Evolutionary conservation across 495 filamentous ascomycete species (phyloP).

Genomic region (Penicillium antarcticum): DNA sequence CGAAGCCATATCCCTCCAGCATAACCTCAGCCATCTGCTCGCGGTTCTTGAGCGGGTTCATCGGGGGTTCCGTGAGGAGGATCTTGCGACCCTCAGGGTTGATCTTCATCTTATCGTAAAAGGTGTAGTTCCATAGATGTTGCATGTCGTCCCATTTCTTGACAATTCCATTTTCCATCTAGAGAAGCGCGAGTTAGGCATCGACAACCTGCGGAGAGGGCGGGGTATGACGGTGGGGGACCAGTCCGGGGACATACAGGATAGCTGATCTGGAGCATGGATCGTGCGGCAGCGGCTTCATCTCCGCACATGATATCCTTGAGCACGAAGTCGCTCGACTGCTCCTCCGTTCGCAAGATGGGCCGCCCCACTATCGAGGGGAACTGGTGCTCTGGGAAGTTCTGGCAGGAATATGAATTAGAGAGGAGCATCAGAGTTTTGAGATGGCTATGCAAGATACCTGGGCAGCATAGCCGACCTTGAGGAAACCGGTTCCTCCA

Average conservation of each 20-base stretch:
- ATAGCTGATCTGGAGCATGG: slow-evolving; percentile 96
- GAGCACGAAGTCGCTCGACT: slow-evolving; percentile 71
- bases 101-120: slow-evolving; percentile 92
- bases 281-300: slow-evolving; percentile 91
- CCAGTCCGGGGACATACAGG: slow-evolving; percentile 56
- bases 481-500: slow-evolving; percentile 99
- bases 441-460: slow-evolving; percentile 38
- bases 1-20: slow-evolving; percentile 95
- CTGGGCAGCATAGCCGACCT: slow-evolving; percentile 95
- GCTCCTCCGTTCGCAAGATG: slow-evolving; percentile 94
- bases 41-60: slow-evolving; percentile 94
- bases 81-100: slow-evolving; percentile 93
- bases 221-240: slow-evolving; percentile 19
- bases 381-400: slow-evolving; percentile 98
- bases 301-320: slow-evolving; percentile 99
- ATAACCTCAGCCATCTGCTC: slow-evolving; percentile 98
- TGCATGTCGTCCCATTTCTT: slow-evolving; percentile 99
- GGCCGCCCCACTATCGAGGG: slow-evolving; percentile 97
- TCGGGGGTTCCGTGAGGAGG: slow-evolving; percentile 94
- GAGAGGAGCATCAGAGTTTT: slow-evolving; percentile 3
- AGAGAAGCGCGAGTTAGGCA: slow-evolving; percentile 15
- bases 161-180: slow-evolving; percentile 99
- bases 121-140: slow-evolving; percentile 99
- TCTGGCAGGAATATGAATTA: slow-evolving; percentile 46
- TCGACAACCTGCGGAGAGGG: slow-evolving; percentile 29